These are phyloP conservation scores for Fonsecaea nubica DNA, from an alignment of 2,329 filamentous ascomycete genomes.

Conservation along the genomic window DNA sequence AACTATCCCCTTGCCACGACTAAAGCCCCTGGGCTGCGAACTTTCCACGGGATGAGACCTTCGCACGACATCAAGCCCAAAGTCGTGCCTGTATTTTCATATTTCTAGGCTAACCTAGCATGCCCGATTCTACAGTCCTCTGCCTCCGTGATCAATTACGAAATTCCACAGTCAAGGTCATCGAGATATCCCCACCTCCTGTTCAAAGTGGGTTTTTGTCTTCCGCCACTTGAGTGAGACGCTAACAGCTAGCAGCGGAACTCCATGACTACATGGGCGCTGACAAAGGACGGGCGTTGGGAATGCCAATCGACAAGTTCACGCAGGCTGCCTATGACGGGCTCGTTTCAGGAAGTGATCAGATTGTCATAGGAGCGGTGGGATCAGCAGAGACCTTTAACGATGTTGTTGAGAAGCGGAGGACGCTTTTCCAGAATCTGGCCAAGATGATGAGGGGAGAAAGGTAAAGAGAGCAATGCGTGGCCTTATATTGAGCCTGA, in stretches of 20 bases:
- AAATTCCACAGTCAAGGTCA: constrained; percentile 47
- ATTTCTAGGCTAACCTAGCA: no score
- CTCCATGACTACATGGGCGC: constrained; percentile 58
- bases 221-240: background rate
- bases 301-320: constrained; percentile 58
- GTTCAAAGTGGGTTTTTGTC: constrained; percentile 46
- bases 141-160: constrained; percentile 54
- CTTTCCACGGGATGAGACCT: no score
- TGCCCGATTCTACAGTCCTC: constrained; percentile 47
- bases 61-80: no score
- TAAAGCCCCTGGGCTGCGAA: no score
- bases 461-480: background rate
- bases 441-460: constrained; percentile 13
- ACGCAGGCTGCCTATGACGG: constrained; percentile 55
- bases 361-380: constrained; percentile 49
- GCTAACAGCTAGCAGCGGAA: constrained; percentile 49
- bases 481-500: background rate
- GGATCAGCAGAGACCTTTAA: constrained; percentile 41
- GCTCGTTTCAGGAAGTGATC: constrained; percentile 51
- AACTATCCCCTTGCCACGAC: no score
- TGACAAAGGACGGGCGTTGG: constrained; percentile 51
- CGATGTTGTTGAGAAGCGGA: constrained; percentile 45
- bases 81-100: no score
- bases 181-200: constrained; percentile 57
- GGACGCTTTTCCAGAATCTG: constrained; percentile 30